Conservation (phyloP, 805 yeast genomes). For the Kockiozyma suomiensis region DNA sequence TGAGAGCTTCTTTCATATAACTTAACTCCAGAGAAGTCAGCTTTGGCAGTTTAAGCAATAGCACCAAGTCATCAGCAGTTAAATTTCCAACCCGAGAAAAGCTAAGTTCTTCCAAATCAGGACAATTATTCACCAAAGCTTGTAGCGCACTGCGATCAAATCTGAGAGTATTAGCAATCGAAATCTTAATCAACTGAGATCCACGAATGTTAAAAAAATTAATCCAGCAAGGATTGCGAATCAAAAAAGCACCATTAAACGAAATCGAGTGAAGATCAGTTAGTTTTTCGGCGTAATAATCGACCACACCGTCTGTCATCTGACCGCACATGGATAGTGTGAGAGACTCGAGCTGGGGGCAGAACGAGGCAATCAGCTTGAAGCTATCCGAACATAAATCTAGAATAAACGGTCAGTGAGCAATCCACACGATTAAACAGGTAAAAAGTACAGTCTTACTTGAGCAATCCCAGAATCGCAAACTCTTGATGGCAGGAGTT, state of each 20-base stretch:
- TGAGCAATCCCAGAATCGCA: slow-evolving; percentile 94
- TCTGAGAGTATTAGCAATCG: slow-evolving; percentile 80
- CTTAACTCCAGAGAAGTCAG: slow-evolving; percentile 56
- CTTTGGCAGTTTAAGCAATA: slow-evolving; percentile 55
- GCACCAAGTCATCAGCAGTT: slow-evolving; percentile 61
- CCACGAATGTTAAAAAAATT: slow-evolving; percentile 66
- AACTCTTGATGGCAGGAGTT: slow-evolving; percentile 54
- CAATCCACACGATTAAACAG: no score
- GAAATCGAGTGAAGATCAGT: slow-evolving; percentile 55
- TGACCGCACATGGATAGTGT: slow-evolving; percentile 92
- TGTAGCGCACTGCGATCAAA: slow-evolving; percentile 68
- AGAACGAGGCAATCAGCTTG: slow-evolving; percentile 69
- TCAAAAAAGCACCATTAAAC: slow-evolving; percentile 89
- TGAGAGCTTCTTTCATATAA: slow-evolving; percentile 55
- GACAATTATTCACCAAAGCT: slow-evolving; percentile 61
- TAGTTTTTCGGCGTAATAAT: slow-evolving; percentile 63
- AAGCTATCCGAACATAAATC: slow-evolving; percentile 62
- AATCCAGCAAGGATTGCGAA: slow-evolving; percentile 77
- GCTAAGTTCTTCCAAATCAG: slow-evolving; percentile 57
- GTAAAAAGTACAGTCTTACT: slow-evolving; percentile 39
- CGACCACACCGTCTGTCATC: slow-evolving; percentile 72
- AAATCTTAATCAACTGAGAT: slow-evolving; percentile 57
- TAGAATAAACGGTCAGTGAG: no score
- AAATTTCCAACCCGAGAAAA: slow-evolving; percentile 76
- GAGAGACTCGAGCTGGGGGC: slow-evolving; percentile 69